Base-by-base conservation (phyloP, 495 filamentous ascomycete genomes). In the Glarea lozoyensis region DNA sequence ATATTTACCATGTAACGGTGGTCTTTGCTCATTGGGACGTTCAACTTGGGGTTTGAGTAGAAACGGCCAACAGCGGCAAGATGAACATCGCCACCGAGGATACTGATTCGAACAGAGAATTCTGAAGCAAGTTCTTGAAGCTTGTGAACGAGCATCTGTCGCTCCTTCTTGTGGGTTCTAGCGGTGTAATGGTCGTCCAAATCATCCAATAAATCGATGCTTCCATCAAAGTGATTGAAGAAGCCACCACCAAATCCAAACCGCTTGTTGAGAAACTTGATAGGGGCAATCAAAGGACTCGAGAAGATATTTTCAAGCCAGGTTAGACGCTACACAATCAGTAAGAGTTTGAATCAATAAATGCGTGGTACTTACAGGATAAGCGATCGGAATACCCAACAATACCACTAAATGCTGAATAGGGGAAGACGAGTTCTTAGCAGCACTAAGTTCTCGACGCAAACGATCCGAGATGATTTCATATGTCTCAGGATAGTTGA, bases 111-210 rank as follows among this genome's bases (percentile, higher is more conserved):
- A 17, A 89, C 68, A 10, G 75, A 81, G 65, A 85, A 78, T 46
- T 77, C 67, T 36, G 78, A 70, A 25, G 83, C 73, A 27, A 95
- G 62, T 16, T 68, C 63, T 57, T 96, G 88, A 17, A 95, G 73
- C 18, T 82, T 75, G 32, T 79, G 70, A 23, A 94, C 59, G 19
- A 97, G 69, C 22, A 69, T 63, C 47, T 79, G 81, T 33, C 90
- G 81, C 67, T 96, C 90, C 31, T 75, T 72, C 60, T 95, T 97
- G 69, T 97, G 90, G 42, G 86, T 86, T 22, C 79, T 77, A 10
- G 90, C 88, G 20, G 87, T 94, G 65, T 95, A 95, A 58, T 97
- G 90, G 58, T 95, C 90, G 56, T 95, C 89, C 13, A 96, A 69
- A 53, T 96, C 90, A 56, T 97, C 90, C 6, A 95, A 68, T 19